Evolutionary conservation across 352 stramenopile genomes (phyloP), one percentile per base, ranked within the genome.

Genomic region (Pythium plurisporium): DNA sequence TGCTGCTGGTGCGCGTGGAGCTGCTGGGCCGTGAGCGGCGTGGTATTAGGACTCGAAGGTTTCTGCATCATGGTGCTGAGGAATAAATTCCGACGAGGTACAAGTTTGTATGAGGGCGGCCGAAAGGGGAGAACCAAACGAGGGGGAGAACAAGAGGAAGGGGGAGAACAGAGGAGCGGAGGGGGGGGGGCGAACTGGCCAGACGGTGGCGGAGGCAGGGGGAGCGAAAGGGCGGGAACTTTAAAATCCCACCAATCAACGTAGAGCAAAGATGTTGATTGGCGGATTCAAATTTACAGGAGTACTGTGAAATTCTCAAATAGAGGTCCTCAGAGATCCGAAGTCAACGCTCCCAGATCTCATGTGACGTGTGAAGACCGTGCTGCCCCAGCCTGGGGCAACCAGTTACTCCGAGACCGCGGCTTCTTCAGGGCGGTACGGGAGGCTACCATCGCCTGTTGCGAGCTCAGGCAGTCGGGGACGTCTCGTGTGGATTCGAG

Each of bases 1-100:
- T 53, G 36, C 34, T 55, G 49, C 43, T 51, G 58, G 42, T 67
- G 59, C 45, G 37, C 51, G 34, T 68, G 60, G 46, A 55, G 46
- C 44, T 56, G 51, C 59, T 60, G 51, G 34, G 53, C 51, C 23
- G 59, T 47, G 47, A 64, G 57, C 38, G 45, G 46, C 46, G 26
- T 31, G 37, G 74, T 91, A 91, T 91, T 82, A 89, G 81, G 74
- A 87, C 78, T 91, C 64, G 79, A 86, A 90, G 79, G 78, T 85
- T 88, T 84, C 54, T 76, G 67, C 74, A 76, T 78, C 61, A 65
- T 71, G 47, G 59, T 31, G 55, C n/a, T 15, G 10, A 17, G 22
- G 45, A 54, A 81, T 79, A 78, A 87, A 89, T 70, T 87, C 85
- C 69, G 70, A 67, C 73, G 66, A 75, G 73, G 71, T 83, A 79